A percentile compares a stretch with the other conserved stretches of the same genome.
Evolutionary conservation across 305 asterid genomes (phyloP).

Genomic region (Solanum hybrid): DNA sequence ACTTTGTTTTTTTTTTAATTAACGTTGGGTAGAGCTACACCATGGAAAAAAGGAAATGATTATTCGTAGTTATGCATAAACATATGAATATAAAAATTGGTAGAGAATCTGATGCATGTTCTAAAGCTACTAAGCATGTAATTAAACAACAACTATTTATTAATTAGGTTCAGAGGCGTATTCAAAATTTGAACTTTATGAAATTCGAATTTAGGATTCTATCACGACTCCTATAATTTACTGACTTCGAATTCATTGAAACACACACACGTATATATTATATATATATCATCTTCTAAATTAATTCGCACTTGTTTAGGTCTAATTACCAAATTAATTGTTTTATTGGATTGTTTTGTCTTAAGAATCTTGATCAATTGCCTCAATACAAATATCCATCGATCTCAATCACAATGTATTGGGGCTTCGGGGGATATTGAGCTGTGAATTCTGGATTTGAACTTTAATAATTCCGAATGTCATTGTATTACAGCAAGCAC

Average conservation of each 20-base stretch:
- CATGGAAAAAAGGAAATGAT: neutral
- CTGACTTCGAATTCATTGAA: neutral
- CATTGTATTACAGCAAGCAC: neutral
- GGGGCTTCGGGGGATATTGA: neutral
- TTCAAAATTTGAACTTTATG: neutral
- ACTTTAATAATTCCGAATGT: neutral
- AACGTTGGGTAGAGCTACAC: neutral
- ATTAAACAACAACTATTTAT: neutral
- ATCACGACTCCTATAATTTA: neutral
- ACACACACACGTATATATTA: no score
- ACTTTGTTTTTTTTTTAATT: neutral
- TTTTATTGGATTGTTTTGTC: neutral
- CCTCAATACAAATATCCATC: neutral
- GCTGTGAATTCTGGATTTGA: neutral
- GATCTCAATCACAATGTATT: neutral
- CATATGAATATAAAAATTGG: neutral
- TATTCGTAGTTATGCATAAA: neutral
- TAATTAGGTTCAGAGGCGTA: neutral
- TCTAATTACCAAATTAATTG: neutral
- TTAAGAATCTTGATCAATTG: neutral
- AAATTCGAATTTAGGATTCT: accelerated
- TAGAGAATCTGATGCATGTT: neutral
- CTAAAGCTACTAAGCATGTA: neutral
- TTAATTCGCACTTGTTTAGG: neutral
- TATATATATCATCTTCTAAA: neutral